Conservation (phyloP, 495 filamentous ascomycete species). For the Trichoderma reesei region DNA sequence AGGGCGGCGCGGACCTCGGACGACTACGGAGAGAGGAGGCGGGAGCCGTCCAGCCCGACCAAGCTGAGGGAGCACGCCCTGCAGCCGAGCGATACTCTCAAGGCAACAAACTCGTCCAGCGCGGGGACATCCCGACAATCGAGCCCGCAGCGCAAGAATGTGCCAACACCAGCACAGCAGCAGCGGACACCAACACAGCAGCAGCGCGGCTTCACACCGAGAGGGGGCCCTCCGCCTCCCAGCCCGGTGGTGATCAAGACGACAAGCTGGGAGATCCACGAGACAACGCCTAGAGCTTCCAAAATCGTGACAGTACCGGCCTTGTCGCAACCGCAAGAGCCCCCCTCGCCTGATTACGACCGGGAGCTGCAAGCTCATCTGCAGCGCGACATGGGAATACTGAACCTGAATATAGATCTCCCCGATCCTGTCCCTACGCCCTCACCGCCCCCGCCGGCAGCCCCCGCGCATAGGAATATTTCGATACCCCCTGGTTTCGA, state of each 20-base stretch:
- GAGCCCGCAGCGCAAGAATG: conserved; percentile 48
- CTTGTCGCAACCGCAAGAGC: conserved; percentile 14
- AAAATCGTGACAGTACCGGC: background rate
- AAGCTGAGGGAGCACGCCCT: conserved; percentile 29
- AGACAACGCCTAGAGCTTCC: conserved; percentile 30
- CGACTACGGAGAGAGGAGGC: conserved; percentile 38
- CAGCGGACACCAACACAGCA: conserved; percentile 29
- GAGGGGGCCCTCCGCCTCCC: conserved; percentile 19
- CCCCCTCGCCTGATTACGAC: conserved; percentile 48
- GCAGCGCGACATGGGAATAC: conserved; percentile 46
- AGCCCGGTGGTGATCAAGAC: conserved; percentile 51
- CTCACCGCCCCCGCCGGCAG: background rate
- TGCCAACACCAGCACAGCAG: conserved; percentile 29
- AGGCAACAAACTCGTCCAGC: conserved; percentile 19
- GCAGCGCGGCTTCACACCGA: background rate
- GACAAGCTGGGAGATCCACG: conserved; percentile 19
- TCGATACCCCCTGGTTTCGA: conserved; percentile 1
- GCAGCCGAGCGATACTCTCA: conserved; percentile 32
- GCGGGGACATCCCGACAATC: conserved; percentile 29
- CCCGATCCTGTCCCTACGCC: background rate
- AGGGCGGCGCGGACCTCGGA: conserved; percentile 41
- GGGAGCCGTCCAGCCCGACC: conserved; percentile 26
- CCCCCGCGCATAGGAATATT: background rate
- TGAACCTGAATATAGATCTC: conserved; percentile 24
- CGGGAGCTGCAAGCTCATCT: conserved; percentile 50